These are phyloP conservation scores for Gracilaria caudata DNA, from an alignment of 23 red algal species.

Conservation along the genomic window DNA sequence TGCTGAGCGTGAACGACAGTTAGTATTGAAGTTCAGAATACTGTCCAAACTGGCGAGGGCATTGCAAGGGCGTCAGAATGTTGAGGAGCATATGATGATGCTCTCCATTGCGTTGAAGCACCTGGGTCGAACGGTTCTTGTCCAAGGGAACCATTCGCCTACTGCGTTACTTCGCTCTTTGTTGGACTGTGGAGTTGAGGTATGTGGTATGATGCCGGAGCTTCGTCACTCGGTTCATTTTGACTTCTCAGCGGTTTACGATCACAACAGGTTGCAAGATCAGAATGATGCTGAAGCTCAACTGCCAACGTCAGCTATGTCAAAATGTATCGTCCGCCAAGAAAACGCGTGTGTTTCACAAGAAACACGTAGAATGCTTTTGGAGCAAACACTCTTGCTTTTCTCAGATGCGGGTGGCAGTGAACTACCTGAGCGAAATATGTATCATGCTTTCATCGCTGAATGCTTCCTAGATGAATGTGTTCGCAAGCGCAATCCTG, in stretches of 20 bases:
- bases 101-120: background rate
- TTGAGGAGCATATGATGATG: background rate
- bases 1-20: background rate
- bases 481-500: background rate
- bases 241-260: background rate
- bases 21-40: background rate
- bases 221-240: background rate
- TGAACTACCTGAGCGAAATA: background rate
- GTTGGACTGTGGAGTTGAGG: background rate
- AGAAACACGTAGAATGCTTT: background rate
- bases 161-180: background rate
- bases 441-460: conserved; percentile 20
- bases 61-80: background rate
- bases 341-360: background rate
- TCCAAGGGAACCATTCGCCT: background rate
- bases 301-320: background rate
- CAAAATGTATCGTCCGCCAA: conserved; percentile 20
- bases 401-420: background rate
- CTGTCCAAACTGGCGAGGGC: background rate
- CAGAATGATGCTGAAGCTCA: background rate
- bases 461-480: conserved; percentile 14
- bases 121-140: background rate
- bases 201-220: background rate
- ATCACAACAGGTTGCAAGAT: background rate
- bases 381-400: background rate